Evolutionary conservation across 768 basidiomycete genomes (phyloP), one percentile per base, ranked within the genome.

Genomic region (Auricularia sp.): DNA sequence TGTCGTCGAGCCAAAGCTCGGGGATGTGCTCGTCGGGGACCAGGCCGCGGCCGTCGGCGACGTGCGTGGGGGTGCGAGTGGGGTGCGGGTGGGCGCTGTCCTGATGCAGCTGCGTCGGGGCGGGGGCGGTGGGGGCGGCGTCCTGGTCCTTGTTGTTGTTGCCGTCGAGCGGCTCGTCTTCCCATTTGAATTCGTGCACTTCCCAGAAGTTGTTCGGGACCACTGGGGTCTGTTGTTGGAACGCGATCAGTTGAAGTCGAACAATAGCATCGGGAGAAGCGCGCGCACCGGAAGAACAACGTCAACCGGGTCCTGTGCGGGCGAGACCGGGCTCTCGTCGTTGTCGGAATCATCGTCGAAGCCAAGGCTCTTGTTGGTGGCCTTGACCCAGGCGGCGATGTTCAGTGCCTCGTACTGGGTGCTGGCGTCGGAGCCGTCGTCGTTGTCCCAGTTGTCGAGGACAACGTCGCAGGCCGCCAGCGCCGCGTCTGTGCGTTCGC

Each of bases 21-120:
- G 56, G 56, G 56, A 59, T 59, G 29, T 59, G 56, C 56, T 59
- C 56, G 11, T 59, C 56, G 29, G 56, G 56, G 16, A 59, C 56
- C 21, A 59, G 56, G 34, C 54, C 54, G 29, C 29, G 18, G 54
- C n/a, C 29, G 54, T n/a, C 29, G 54, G 29, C 18, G 11, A 54
- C 54, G 29, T 54, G 39, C 39, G 13, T 42, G 39, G 39, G 39
- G 39, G 39, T 42, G 39, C 7, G 39, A 0, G 39, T 42, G 39
- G 1, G 13, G 39, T 42, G 39, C 8, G 7, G 13, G 39, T 42
- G 39, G 39, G 39, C 39, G 39, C 39, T 42, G 39, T 7, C 39
- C 39, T 42, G 39, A 14, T 42, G 39, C 39, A 42, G 39, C 39
- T 42, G 39, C 8, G 39, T 14, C 8, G 39, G 39, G 39, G 39